A percentile compares a stretch with the other conserved stretches of the same genome.
Conservation (phyloP, 176 grass and related monocot species). For the Melocanna baccifera region DNA sequence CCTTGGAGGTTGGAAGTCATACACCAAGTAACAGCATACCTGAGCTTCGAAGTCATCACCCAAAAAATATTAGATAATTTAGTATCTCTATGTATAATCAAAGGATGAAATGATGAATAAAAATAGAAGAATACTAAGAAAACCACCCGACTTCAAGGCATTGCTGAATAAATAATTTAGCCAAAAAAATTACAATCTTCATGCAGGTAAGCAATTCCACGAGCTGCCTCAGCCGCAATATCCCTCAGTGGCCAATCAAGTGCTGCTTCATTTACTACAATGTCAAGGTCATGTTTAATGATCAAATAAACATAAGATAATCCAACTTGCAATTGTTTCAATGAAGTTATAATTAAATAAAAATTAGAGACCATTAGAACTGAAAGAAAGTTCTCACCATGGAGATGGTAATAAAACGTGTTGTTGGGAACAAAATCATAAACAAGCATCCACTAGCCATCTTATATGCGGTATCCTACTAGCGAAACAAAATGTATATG, state of each 20-base stretch:
- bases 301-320: constrained; percentile 12
- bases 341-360: not conserved
- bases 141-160: constrained; percentile 21
- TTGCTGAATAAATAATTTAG: not conserved
- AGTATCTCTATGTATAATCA: constrained; percentile 98
- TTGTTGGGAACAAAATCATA: constrained; percentile 88
- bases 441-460: constrained; percentile 62
- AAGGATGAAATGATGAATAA: constrained; percentile 75
- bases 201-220: constrained; percentile 94
- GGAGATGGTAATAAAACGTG: constrained; percentile 79
- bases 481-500: constrained; percentile 81
- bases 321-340: not conserved
- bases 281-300: constrained; percentile 25
- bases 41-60: constrained; percentile 94
- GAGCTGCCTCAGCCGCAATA: constrained; percentile 95
- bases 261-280: constrained; percentile 63
- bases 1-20: not conserved
- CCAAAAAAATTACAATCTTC: constrained; percentile 84
- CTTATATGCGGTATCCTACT: constrained; percentile 66
- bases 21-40: constrained; percentile 47
- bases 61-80: constrained; percentile 99
- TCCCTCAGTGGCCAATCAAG: constrained; percentile 84
- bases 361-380: not conserved
- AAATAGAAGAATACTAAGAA: constrained; percentile 30
- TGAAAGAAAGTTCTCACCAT: constrained; percentile 40